phyloP scores from a whole-genome alignment of 163 green algal species.

The Scenedesmus sp. region DNA sequence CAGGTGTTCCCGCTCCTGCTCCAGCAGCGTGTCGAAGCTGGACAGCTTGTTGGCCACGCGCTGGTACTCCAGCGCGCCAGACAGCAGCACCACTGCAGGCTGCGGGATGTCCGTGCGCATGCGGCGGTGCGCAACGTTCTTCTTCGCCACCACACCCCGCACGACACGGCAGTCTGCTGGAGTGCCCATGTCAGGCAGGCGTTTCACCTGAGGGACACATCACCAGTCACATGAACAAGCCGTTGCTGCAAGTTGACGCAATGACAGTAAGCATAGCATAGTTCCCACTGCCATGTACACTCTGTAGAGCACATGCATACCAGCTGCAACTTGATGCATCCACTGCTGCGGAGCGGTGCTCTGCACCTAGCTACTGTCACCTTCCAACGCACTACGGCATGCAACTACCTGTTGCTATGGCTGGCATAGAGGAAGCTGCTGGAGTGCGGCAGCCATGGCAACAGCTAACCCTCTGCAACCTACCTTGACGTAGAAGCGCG shows the following conservation, averaged over 20 bases:
- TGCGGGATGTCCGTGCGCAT: constrained; percentile 86
- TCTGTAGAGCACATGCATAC: too few species aligned
- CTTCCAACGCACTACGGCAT: too few species aligned
- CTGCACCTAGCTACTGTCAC: too few species aligned
- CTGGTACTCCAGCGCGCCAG: constrained; percentile 87
- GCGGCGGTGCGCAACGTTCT: constrained; percentile 91
- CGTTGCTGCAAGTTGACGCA: neutral
- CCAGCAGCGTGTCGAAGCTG: constrained; percentile 71
- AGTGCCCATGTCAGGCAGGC: constrained; percentile 65
- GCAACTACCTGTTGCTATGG: too few species aligned
- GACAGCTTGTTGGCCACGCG: constrained; percentile 75
- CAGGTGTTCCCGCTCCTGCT: constrained; percentile 73
- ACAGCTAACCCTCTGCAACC: neutral
- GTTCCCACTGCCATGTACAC: too few species aligned
- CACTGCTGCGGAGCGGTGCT: too few species aligned
- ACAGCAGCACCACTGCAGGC: constrained; percentile 84
- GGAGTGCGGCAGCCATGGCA: too few species aligned
- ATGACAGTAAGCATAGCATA: too few species aligned
- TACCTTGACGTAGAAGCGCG: constrained; percentile 86
- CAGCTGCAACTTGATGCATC: too few species aligned
- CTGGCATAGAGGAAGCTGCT: too few species aligned
- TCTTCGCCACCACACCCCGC: constrained; percentile 87
- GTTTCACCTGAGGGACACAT: constrained; percentile 74
- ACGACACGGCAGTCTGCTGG: constrained; percentile 80
- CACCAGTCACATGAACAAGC: neutral